Evolutionary conservation across 495 filamentous ascomycete species (phyloP), one percentile per base, ranked within the genome.

Genomic region (Sphaerosporella brunnea): DNA sequence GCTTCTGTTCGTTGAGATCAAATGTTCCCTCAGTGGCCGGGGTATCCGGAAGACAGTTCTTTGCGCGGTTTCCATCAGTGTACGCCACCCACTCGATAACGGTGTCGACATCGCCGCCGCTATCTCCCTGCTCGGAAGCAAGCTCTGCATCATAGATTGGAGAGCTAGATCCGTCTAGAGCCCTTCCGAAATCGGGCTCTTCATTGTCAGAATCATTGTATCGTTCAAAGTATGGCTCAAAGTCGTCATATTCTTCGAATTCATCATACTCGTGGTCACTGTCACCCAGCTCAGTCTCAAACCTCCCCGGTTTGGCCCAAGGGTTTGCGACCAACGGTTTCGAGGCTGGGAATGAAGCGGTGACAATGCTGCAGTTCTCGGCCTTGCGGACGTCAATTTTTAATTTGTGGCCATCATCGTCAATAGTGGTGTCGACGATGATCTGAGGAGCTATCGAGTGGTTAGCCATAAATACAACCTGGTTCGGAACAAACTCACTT

Each of bases 21-120:
- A 43, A 18, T 8, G 40, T 43, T 26, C 40, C 40, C 21, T 43
- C 40, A 4, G 26, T 23, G 20, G 11, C 40, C 19, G 13, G 13
- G 13, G 19, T 11, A 7, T 26, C 7, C 3, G 40, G 40, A 15
- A 40, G 37, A 21, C 15, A 32, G 7, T 5, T 15, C 15, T 40
- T 18, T 2, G 40, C 20, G 13, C 13, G 23, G 20, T 7, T 7
- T 13, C 13, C 13, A 8, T 24, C 23, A 13, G 21, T 25, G 20
- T 26, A 8, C 9, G 23, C 40, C 13, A 43, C 40, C 40, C 40
- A 43, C 26, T 43, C 40, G 7, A 43, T 26, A 23, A 43, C 40
- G 21, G 40, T 43, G 26, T 43, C 40, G 20, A 43, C 24, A 13
- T 43, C 40, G 18, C 19, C 21, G 21, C 21, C 37, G n/a, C n/a